These are phyloP conservation scores for Brasenia schreberi DNA, from an alignment of 164 flowering plant genomes.

Conservation along the genomic window DNA sequence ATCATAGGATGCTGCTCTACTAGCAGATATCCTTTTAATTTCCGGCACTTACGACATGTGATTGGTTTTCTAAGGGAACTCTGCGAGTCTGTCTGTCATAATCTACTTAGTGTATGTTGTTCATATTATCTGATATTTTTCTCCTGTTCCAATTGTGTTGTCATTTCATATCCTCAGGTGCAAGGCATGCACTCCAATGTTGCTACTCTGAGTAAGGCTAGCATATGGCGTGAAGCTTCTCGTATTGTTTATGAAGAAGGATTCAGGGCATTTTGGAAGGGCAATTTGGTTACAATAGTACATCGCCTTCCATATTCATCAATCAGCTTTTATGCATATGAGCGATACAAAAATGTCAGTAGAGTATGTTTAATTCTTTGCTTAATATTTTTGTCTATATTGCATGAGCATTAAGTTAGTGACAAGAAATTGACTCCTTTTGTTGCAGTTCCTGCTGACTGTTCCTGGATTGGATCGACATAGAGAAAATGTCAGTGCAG, in stretches of 20 bases:
- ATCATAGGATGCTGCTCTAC: no score
- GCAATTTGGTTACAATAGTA: constrained; percentile 70
- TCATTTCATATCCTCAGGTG: constrained; percentile 22
- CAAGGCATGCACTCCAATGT: constrained; percentile 86
- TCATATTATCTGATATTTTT: not conserved
- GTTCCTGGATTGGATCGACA: constrained; percentile 30
- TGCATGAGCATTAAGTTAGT: not conserved
- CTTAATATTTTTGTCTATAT: not conserved
- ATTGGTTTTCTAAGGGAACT: no score
- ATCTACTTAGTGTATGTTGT: not conserved
- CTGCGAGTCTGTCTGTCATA: no score
- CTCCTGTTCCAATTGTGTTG: not conserved
- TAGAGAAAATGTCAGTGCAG: constrained; percentile 24
- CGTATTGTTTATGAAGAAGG: constrained; percentile 69
- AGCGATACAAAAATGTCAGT: constrained; percentile 59
- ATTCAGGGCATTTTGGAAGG: constrained; percentile 80
- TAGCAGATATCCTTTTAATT: no score
- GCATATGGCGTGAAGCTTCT: constrained; percentile 74
- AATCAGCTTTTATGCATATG: constrained; percentile 67
- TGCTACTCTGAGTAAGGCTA: constrained; percentile 37
- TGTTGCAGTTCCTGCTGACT: constrained; percentile 43
- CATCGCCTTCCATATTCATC: constrained; percentile 88
- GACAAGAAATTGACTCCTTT: not conserved
- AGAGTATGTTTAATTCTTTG: not conserved
- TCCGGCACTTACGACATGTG: no score